Evolutionary conservation across 2,329 filamentous ascomycete genomes (phyloP), one percentile per base, ranked within the genome.

Genomic region (Sclerotinia spermophila): DNA sequence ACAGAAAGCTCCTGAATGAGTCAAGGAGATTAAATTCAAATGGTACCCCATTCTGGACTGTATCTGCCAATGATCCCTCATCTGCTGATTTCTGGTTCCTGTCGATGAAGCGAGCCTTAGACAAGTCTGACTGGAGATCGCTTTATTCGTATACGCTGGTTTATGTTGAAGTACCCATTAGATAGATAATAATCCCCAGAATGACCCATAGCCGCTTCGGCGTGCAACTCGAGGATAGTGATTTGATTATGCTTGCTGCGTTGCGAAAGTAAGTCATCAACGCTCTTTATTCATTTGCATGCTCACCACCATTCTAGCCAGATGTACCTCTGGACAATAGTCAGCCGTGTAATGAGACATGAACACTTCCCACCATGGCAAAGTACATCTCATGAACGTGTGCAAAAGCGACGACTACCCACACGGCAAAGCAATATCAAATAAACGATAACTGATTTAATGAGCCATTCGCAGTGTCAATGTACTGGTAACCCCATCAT

Each of bases 21-120:
- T 89, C 70, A 83, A 83, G 30, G 82, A 86, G 68, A n/a, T 13
- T 27, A 3, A 80, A 90, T 38, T 85, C 86, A 0, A 76, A 81
- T 0, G 88, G 88, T 0, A 77, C 84, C 17, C 87, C 90, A 71
- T 81, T 89, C 70, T 90, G 87, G 86, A 82, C 85, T 42, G 82
- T 86, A 3, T 82, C 85, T 35, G 81, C 83, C 0, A 80, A 81
- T 2, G 81, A 81, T n/a, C 85, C 85, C 2, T 78, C 82, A 42
- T 83, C 87, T 5, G 85, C 81, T 69, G 88, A 86, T 13, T 87
- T 85, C 76, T 90, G 87, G 87, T 81, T 89, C 69, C 77, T 77
- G 68, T 74, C 74, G n/a, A 56, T 69, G 11, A 74, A 76, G 48
- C 71, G 71, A 45, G 61, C 51, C n/a, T 71, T 72, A 17, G 45